Evolutionary conservation across 2,329 filamentous ascomycete species (phyloP).

Genomic region (Capronia americana): DNA sequence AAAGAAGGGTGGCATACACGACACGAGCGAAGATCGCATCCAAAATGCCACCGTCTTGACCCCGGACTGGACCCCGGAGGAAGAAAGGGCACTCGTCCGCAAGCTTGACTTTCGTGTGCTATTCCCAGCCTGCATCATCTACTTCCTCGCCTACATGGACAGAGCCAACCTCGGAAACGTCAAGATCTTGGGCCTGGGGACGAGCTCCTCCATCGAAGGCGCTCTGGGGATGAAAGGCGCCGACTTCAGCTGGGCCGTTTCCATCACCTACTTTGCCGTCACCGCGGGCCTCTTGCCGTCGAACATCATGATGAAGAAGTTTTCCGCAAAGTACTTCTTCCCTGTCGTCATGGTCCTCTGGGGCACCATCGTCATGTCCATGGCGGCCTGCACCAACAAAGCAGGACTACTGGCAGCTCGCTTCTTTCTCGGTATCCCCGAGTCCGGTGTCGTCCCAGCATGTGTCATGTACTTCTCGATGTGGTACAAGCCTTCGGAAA

Average conservation of each 20-base stretch:
- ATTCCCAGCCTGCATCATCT: constrained; percentile 36
- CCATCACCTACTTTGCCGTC: constrained; percentile 37
- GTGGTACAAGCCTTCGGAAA: constrained; percentile 41
- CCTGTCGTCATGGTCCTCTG: constrained; percentile 56
- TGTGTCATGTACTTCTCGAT: constrained; percentile 42
- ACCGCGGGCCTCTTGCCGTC: constrained; percentile 36
- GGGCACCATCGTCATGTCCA: constrained; percentile 40
- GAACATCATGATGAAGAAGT: constrained; percentile 37
- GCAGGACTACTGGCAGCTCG: constrained; percentile 35
- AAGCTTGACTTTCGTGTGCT: constrained; percentile 38
- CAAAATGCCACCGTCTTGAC: too few species aligned
- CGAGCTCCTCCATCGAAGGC: constrained; percentile 22
- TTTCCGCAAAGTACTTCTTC: constrained; percentile 42
- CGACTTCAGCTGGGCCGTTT: constrained; percentile 40
- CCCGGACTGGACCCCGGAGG: constrained; percentile 33
- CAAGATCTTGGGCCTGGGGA: constrained; percentile 33
- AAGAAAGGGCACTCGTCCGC: constrained; percentile 35
- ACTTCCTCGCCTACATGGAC: constrained; percentile 38
- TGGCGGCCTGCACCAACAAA: constrained; percentile 29
- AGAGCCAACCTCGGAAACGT: constrained; percentile 37
- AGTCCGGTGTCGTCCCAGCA: constrained; percentile 38
- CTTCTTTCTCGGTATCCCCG: constrained; percentile 38
- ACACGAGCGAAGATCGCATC: too few species aligned
- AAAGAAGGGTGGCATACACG: too few species aligned
- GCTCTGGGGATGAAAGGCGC: constrained; percentile 32